Conservation (phyloP, 1,284 basidiomycete genomes). For the Apiotrichum akiyoshidainum region DNA sequence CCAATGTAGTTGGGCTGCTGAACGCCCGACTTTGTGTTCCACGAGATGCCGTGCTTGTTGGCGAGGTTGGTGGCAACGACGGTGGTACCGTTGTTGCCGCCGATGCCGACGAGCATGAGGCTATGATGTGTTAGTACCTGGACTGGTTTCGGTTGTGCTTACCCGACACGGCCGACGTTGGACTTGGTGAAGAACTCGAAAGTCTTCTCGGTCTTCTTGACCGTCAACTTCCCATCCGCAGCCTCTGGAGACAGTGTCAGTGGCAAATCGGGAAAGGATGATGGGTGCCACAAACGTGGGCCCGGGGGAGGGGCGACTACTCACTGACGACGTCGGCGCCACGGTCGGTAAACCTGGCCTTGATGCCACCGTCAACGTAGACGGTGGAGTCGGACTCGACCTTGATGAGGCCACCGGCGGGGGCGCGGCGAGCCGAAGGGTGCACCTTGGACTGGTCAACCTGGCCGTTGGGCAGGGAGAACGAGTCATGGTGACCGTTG, state of each 20-base stretch:
- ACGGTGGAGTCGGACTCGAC: constrained; percentile 78
- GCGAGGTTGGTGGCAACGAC: constrained; percentile 92
- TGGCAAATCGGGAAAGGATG: neutral
- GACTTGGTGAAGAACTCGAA: constrained; percentile 91
- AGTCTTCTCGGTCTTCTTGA: constrained; percentile 66
- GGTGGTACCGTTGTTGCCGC: constrained; percentile 97
- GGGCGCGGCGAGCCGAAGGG: constrained; percentile 76
- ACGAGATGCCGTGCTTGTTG: constrained; percentile 90
- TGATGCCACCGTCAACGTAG: constrained; percentile 76
- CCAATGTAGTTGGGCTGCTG: constrained; percentile 97
- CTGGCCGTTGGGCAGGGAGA: constrained; percentile 61
- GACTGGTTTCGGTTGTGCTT: constrained; percentile 48
- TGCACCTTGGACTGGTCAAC: constrained; percentile 67
- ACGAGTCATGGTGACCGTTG: constrained; percentile 43
- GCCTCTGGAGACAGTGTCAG: constrained; percentile 43
- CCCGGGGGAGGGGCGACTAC: constrained; percentile 21
- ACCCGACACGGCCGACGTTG: constrained; percentile 90
- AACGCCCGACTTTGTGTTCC: constrained; percentile 89
- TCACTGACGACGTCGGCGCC: constrained; percentile 64
- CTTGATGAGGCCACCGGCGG: constrained; percentile 59
- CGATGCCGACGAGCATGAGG: constrained; percentile 93
- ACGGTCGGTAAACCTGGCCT: constrained; percentile 77
- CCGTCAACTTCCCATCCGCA: constrained; percentile 65
- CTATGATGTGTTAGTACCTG: constrained; percentile 54
- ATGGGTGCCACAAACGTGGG: neutral